These are phyloP conservation scores for Pogostemon cablin DNA, from an alignment of 257 asterid genomes.

Conservation along the genomic window DNA sequence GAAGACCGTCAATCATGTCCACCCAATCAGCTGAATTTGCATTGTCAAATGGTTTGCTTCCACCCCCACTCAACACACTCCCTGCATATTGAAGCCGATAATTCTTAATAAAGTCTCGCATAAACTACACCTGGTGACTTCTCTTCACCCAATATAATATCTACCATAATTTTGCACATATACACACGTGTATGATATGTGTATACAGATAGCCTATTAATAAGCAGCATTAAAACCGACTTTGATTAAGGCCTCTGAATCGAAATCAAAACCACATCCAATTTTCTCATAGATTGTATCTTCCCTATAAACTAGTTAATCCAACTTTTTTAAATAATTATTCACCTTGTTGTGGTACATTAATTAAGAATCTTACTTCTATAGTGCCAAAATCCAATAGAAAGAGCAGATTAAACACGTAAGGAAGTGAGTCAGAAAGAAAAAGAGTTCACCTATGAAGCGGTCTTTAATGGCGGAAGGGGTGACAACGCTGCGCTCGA, in stretches of 20 bases:
- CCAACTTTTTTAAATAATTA: background rate
- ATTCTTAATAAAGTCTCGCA: background rate
- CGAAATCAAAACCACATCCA: conserved; percentile 4
- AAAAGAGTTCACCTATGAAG: conserved; percentile 44
- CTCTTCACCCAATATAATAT: background rate
- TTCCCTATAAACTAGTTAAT: background rate
- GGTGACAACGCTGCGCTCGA: conserved; percentile 68
- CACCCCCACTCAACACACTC: conserved; percentile 91
- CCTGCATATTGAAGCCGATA: conserved; percentile 44
- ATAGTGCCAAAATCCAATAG: background rate
- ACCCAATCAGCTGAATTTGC: conserved; percentile 83
- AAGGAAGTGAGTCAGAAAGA: background rate
- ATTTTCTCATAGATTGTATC: background rate
- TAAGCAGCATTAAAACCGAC: background rate
- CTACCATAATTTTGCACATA: background rate
- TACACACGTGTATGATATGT: background rate
- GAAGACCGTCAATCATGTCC: conserved; percentile 80
- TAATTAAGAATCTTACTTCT: background rate
- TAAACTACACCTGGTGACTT: background rate
- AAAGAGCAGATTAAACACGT: background rate
- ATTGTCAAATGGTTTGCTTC: conserved; percentile 78
- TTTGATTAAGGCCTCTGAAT: background rate
- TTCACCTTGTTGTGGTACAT: background rate
- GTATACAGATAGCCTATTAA: background rate
- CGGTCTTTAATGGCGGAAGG: conserved; percentile 58